Evolutionary conservation across 257 asterid species (phyloP), one percentile per base, ranked within the genome.

Genomic region (Primulina huaijiensis): DNA sequence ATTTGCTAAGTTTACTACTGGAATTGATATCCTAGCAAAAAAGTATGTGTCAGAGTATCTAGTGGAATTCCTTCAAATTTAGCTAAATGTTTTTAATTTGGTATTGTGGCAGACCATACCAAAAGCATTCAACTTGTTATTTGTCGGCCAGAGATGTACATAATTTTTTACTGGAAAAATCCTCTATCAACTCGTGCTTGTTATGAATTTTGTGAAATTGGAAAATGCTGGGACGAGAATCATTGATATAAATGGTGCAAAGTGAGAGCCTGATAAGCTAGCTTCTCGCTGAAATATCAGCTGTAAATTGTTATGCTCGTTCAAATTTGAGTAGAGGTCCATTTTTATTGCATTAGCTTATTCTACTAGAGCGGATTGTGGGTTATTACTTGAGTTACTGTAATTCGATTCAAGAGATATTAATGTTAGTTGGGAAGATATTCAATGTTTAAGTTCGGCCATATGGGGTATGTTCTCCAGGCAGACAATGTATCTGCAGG

Each of bases 401-500:
- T 31, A 31, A 31, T 31, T 31, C 46, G 31, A 60, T 38, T 65
- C 10, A 2, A 69, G n/a, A 58, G 38, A 34, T 20, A 5, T 34
- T 5, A 20, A 63, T 33, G 34, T 31, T 31, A 31, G 34, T 31
- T 31, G 34, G 34, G 50, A 21, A 16, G 12, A 23, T 7, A n/a
- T 23, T 31, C 50, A 16, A 33, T 31, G 14, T 31, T 33, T 17
- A 40, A 59, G 20, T 71, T 46, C 57, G 62, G 35, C 33, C 53
- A 2, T 62, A 68, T 57, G 9, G 60, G 21, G 25, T 60, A 62
- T 67, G 46, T 71, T 43, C 55, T 68, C 72, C 72, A 86, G 90
- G 90, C 85, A 27, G 88, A 86, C 75, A 71, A 75, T 52, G 84
- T 83, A 64, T 63, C 81, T n/a, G 81, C 76, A 68, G 76, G 67